Percentiles rank a stretch among this genome's conserved stretches.
Conservation (phyloP, 495 filamentous ascomycete species). For the Glonium stellatum region DNA sequence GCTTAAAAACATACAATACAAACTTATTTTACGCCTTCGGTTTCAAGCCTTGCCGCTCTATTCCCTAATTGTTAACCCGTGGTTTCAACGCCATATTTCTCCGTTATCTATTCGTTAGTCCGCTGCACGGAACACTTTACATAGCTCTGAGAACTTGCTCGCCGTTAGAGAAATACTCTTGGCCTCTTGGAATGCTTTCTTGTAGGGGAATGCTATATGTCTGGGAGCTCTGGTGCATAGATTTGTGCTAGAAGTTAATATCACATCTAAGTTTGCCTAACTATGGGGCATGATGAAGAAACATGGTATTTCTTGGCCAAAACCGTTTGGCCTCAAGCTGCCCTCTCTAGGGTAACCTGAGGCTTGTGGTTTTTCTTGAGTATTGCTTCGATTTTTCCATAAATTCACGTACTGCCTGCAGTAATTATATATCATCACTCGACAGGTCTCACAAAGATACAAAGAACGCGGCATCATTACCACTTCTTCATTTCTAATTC, state of each 20-base stretch:
- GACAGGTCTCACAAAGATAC: slow-evolving; percentile 20
- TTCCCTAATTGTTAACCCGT: background rate
- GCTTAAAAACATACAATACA: background rate
- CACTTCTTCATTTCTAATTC: slow-evolving; percentile 10
- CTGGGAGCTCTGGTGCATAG: background rate
- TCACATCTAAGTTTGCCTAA: background rate
- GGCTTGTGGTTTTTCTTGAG: background rate
- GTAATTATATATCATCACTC: background rate
- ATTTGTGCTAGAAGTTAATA: background rate
- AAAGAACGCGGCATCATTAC: slow-evolving; percentile 4
- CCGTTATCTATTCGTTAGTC: background rate
- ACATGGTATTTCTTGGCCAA: background rate
- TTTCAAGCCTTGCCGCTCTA: background rate
- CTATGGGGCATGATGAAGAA: background rate
- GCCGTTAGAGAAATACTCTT: background rate
- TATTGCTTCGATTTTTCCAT: background rate
- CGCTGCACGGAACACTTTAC: background rate
- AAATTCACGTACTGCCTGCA: background rate
- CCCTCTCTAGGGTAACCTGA: too few species aligned
- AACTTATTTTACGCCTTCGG: background rate
- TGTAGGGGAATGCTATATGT: background rate
- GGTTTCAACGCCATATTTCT: background rate
- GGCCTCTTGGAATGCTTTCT: background rate
- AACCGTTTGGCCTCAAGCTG: background rate
- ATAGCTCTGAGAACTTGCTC: background rate